phyloP scores from a whole-genome alignment of 257 asterid genomes.

The Solanum virginianum region DNA sequence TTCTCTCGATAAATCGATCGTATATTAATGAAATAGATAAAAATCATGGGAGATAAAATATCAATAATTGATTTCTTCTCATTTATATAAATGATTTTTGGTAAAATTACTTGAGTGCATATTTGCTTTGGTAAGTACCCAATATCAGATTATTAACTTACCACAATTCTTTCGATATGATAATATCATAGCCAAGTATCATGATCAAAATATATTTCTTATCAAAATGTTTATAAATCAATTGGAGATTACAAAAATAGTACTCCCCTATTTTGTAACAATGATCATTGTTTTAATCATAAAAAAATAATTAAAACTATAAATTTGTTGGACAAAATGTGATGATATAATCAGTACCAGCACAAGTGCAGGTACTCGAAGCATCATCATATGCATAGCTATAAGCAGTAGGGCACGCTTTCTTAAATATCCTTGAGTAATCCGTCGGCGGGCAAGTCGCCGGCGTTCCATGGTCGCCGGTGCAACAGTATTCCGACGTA shows the following conservation, averaged over 20 bases:
- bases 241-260: neutral
- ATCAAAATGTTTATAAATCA: neutral
- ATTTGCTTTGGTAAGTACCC: neutral
- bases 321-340: conserved; percentile 57
- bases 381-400: conserved; percentile 90
- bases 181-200: neutral
- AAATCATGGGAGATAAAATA: too few species aligned
- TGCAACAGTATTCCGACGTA: conserved; percentile 68
- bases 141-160: neutral
- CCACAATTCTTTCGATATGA: neutral
- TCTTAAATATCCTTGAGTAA: conserved; percentile 61
- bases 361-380: conserved; percentile 69
- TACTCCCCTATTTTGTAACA: neutral
- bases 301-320: neutral
- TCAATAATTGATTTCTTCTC: too few species aligned
- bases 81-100: neutral
- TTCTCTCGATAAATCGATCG: too few species aligned
- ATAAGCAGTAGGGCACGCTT: conserved; percentile 79
- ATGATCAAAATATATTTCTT: neutral
- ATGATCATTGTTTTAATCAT: neutral
- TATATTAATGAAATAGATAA: neutral
- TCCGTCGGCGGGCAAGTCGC: conserved; percentile 53
- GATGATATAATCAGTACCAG: conserved; percentile 53
- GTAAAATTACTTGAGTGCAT: neutral
- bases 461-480: conserved; percentile 60